phyloP scores from a whole-genome alignment of 257 asterid genomes.

The Solanum habrochaites region DNA sequence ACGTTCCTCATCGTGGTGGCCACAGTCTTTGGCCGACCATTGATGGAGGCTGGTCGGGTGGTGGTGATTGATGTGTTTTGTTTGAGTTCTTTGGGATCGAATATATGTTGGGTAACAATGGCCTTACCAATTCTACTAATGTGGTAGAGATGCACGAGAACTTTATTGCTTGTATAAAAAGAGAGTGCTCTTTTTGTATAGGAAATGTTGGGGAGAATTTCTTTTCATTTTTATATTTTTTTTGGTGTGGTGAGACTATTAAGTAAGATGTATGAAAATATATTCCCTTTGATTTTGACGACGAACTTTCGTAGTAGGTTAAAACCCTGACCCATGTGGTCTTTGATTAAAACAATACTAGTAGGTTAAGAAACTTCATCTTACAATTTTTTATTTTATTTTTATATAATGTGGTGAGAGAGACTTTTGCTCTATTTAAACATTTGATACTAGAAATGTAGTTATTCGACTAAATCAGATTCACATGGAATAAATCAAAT shows the following conservation, averaged over 20 bases:
- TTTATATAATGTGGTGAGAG: no score
- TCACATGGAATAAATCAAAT: no score
- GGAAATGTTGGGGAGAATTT: neutral
- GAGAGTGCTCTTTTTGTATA: neutral
- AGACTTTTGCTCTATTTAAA: neutral
- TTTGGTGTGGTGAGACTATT: neutral
- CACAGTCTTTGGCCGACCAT: conserved; percentile 41
- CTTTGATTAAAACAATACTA: no score
- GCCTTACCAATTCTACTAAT: neutral
- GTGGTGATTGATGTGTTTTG: neutral
- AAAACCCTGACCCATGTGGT: no score
- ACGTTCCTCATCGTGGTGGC: conserved; percentile 25
- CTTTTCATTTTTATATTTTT: neutral
- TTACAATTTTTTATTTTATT: neutral
- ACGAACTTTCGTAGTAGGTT: neutral
- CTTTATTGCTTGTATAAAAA: neutral
- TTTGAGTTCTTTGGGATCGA: neutral
- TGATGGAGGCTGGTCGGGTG: conserved; percentile 7
- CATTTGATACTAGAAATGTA: neutral
- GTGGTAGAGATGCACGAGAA: neutral
- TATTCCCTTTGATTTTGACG: neutral
- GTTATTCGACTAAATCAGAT: no score
- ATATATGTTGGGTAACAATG: neutral
- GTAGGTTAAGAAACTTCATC: neutral
- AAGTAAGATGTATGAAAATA: neutral